These are phyloP conservation scores for Pseudodiploospora longispora DNA, from an alignment of 2,329 filamentous ascomycete species.

Conservation along the genomic window DNA sequence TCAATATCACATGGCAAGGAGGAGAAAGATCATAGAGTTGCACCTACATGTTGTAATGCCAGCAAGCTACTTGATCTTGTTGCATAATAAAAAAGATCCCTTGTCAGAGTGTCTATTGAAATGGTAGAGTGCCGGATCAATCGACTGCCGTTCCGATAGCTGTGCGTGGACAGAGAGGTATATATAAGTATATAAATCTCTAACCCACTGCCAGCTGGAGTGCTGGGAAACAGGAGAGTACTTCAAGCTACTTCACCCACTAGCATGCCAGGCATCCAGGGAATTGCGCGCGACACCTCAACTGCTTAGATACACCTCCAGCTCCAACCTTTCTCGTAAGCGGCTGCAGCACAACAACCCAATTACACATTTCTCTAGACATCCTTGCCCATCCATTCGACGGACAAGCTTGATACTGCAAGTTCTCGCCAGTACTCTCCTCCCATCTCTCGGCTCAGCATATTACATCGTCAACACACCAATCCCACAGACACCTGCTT, in stretches of 20 bases:
- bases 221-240: not conserved
- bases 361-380: no score
- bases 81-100: not conserved
- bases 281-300: constrained; percentile 11
- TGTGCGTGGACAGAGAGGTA: not conserved
- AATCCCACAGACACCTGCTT: not conserved
- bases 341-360: constrained; percentile 5
- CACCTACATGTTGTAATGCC: not conserved
- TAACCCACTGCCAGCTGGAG: no score
- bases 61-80: not conserved
- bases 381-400: no score
- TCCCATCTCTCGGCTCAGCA: not conserved
- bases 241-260: not conserved
- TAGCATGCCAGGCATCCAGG: constrained; percentile 9
- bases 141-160: constrained; percentile 7
- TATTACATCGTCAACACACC: not conserved
- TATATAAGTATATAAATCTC: no score
- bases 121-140: constrained; percentile 6
- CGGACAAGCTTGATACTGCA: no score
- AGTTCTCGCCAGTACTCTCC: no score
- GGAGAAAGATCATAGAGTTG: no score
- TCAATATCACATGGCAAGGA: not conserved
- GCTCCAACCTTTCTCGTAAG: constrained; percentile 7
- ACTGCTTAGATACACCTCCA: constrained; percentile 8
- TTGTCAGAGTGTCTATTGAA: not conserved